phyloP scores from a whole-genome alignment of 1,139 yeast genomes.

The Candida glucosophila region DNA sequence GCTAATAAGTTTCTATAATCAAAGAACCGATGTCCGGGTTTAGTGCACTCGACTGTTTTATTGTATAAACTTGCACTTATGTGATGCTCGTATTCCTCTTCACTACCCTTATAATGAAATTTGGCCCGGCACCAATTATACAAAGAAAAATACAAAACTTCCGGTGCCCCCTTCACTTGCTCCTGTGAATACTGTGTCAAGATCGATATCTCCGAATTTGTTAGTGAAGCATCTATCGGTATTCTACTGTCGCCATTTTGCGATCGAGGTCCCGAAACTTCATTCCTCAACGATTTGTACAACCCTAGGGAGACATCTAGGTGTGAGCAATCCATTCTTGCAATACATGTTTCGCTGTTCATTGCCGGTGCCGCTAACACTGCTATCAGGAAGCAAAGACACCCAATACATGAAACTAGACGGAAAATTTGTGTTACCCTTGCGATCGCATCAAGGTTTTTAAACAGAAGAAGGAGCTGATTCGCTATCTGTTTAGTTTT shows the following conservation, averaged over 20 bases:
- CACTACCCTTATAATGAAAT: no score
- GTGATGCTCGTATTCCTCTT: no score
- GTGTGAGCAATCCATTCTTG: constrained; percentile 40
- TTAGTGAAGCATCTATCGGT: constrained; percentile 30
- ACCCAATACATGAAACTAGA: constrained; percentile 13
- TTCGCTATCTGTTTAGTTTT: no score
- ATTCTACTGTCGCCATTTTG: constrained; percentile 9
- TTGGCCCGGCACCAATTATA: constrained; percentile 45
- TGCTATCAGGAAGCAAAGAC: constrained; percentile 15
- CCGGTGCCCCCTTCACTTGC: constrained; percentile 45
- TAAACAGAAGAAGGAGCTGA: constrained; percentile 14
- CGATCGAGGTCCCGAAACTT: constrained; percentile 18
- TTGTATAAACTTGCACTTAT: no score
- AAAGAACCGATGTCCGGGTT: constrained; percentile 15
- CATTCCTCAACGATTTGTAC: constrained; percentile 34
- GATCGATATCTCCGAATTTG: constrained; percentile 43
- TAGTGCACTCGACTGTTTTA: constrained; percentile 15
- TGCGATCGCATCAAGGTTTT: constrained; percentile 23
- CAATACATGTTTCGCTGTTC: constrained; percentile 19
- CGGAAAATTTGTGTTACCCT: constrained; percentile 22
- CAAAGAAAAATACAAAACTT: constrained; percentile 33
- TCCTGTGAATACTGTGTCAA: constrained; percentile 38
- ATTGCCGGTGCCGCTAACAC: constrained; percentile 23
- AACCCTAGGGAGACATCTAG: constrained; percentile 44
- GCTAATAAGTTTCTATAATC: constrained; percentile 38